phyloP scores from a whole-genome alignment of 2,329 filamentous ascomycete species.

The Fusarium poae region DNA sequence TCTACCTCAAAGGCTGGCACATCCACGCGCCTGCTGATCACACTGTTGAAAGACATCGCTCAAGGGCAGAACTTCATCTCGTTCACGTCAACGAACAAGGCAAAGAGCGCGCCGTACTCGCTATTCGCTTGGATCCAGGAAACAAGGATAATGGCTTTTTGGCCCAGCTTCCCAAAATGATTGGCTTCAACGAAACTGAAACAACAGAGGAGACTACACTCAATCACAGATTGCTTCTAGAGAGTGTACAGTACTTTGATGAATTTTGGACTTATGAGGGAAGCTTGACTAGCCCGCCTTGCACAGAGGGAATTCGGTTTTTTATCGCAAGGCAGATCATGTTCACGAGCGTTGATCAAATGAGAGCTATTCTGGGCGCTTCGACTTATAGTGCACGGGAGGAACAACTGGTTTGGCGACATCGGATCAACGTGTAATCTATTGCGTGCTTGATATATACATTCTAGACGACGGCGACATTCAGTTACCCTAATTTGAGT shows the following conservation, averaged over 20 bases:
- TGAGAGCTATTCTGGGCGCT: constrained; percentile 36
- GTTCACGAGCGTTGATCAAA: constrained; percentile 39
- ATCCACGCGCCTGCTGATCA: constrained; percentile 40
- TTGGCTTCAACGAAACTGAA: constrained; percentile 36
- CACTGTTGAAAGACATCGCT: constrained; percentile 37
- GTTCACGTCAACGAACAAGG: constrained; percentile 37
- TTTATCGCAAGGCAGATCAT: constrained; percentile 36
- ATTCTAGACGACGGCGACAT: accelerated
- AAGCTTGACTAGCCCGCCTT: constrained; percentile 40
- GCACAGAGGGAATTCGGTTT: constrained; percentile 33
- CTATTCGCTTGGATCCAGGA: constrained; percentile 34
- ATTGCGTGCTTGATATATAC: too few species aligned
- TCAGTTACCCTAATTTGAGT: background rate
- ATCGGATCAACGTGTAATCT: constrained; percentile 31
- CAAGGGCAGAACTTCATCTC: constrained; percentile 40
- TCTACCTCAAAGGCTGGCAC: constrained; percentile 42
- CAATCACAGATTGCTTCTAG: constrained; percentile 21
- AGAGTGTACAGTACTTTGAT: constrained; percentile 33
- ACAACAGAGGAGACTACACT: background rate
- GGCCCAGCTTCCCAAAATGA: constrained; percentile 15
- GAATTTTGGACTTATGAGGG: constrained; percentile 44
- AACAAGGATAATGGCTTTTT: constrained; percentile 32
- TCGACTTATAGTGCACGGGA: constrained; percentile 38
- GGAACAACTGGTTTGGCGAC: constrained; percentile 39
- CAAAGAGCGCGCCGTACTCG: constrained; percentile 31